Base-by-base conservation (phyloP, 163 green algal species). In the Coccomyxa subellipsoidea region DNA sequence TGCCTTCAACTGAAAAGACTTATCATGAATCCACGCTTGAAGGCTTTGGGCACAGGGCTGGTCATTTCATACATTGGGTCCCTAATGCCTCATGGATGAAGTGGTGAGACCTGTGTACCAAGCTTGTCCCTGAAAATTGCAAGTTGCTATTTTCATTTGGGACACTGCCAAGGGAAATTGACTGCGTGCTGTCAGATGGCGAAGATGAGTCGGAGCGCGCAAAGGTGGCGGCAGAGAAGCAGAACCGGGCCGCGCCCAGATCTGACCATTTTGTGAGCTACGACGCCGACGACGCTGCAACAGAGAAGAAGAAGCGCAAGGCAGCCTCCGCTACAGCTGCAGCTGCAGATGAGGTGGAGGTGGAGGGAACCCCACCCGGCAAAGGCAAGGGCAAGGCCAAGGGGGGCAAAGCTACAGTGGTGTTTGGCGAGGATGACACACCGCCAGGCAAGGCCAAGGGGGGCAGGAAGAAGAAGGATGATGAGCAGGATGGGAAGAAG, bases 261-360 rank as follows among this genome's bases (percentile, higher is more conserved):
- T 89, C 84, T 0, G 80, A 79, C 4, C 81, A 82, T 39, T 94
- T 87, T 34, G 80, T 91, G 0, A 88, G 83, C 80, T 92, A 90
- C 37, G 90, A 94, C 83, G 90, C 90, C 0, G 90, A 94, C 31
- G 84, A 89, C 1, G 84, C 79, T 38, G 81, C 69, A 0, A 37
- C 38, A 7, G 66, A 69, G 18, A 84, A 78, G 36, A 84, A 88
- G 78, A 89, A 89, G 79, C 40, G 76, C 6, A 87, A 84, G 31
- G 79, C 78, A 36, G 66, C 66, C 32, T 36, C 29, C 27, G 66
- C 66, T 73, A 23, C 29, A 73, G 66, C 66, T 8, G 66, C 7
- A 35, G 8, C 10, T 36, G 6, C 27, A 66, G 47, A 18, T 29
- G 12, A 66, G 47, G 47, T 29, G 47, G 47, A 12, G 66, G 8